These are phyloP conservation scores for Zoysia japonica DNA, from an alignment of 176 grass and related monocot species.

Conservation along the genomic window DNA sequence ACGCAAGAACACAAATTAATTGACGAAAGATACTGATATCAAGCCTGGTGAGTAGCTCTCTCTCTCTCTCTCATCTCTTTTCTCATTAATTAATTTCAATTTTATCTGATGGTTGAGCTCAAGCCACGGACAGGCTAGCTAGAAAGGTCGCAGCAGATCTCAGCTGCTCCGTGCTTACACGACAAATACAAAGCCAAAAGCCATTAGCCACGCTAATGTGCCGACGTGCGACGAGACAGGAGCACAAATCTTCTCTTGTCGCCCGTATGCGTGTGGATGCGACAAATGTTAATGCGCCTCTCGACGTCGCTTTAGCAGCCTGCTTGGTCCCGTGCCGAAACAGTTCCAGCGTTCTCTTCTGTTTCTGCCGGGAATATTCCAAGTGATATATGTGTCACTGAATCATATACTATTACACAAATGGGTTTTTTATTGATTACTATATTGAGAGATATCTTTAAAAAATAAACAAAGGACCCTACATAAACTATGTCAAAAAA, in stretches of 20 bases:
- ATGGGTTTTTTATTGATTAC: too few species aligned
- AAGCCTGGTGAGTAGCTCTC: not conserved
- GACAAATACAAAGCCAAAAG: constrained; percentile 51
- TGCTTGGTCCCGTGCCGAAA: constrained; percentile 42
- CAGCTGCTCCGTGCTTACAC: constrained; percentile 54
- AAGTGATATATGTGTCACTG: constrained; percentile 40
- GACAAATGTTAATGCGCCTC: constrained; percentile 40
- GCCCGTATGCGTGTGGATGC: constrained; percentile 20
- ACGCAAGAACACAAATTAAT: not conserved
- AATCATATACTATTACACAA: constrained; percentile 23
- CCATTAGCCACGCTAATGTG: constrained; percentile 48
- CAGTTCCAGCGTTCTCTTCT: constrained; percentile 8
- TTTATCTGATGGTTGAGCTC: not conserved
- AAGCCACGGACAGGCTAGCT: not conserved
- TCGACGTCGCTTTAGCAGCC: constrained; percentile 40
- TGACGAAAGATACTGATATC: not conserved
- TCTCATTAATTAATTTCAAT: not conserved
- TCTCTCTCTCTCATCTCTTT: not conserved
- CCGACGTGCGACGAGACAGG: constrained; percentile 60
- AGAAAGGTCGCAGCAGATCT: not conserved
- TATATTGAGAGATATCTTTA: too few species aligned
- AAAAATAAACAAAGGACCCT: too few species aligned
- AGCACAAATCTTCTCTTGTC: constrained; percentile 43
- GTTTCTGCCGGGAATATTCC: constrained; percentile 44
- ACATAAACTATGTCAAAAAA: too few species aligned